Evolutionary conservation across 805 yeast genomes (phyloP).

Genomic region (Kuraishia ogatae): DNA sequence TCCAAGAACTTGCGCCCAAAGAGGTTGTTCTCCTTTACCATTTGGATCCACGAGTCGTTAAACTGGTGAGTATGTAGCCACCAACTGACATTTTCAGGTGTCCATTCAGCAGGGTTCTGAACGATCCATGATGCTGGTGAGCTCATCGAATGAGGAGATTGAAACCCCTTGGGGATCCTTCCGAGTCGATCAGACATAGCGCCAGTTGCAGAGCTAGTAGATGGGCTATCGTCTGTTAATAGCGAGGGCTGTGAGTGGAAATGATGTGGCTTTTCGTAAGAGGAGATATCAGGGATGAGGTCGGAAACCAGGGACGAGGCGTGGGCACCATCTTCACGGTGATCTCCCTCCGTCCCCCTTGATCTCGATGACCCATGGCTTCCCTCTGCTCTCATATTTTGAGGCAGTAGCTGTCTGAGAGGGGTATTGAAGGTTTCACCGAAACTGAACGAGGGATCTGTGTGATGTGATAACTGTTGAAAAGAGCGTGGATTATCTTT

Average conservation of each 20-base stretch:
- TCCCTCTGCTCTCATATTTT: neutral
- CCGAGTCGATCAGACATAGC: neutral
- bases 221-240: neutral
- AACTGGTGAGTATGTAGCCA: conserved; percentile 71
- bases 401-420: neutral
- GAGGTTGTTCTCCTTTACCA: conserved; percentile 49
- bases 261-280: neutral
- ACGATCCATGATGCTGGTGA: conserved; percentile 36
- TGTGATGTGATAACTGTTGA: neutral
- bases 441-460: neutral
- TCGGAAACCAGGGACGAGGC: neutral
- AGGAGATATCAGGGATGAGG: neutral
- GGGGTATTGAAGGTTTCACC: neutral
- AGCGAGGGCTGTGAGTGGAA: neutral
- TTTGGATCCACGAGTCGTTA: conserved; percentile 64
- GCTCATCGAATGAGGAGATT: conserved; percentile 2
- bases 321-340: neutral
- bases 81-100: conserved; percentile 47
- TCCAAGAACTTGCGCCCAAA: conserved; percentile 57
- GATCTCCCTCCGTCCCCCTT: neutral
- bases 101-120: conserved; percentile 59
- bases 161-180: neutral
- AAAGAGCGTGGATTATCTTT: neutral
- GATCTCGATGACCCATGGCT: neutral
- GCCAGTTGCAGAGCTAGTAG: neutral